Percentiles rank a stretch among this genome's conserved stretches.
Conservation (phyloP, 306 rosid genomes). For the Ochetophila trinervis region DNA sequence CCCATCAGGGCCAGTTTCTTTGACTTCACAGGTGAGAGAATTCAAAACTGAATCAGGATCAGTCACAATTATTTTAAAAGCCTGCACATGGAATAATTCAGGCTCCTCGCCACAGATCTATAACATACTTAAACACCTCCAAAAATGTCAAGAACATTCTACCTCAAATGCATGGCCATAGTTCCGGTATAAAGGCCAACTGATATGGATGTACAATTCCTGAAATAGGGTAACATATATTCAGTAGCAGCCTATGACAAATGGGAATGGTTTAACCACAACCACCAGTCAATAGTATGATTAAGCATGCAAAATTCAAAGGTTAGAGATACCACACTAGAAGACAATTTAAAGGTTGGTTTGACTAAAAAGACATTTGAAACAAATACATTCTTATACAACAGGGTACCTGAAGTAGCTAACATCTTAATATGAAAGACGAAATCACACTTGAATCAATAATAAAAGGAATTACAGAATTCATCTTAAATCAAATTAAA, state of each 20-base stretch:
- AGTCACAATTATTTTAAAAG: constrained; percentile 75
- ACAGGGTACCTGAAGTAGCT: too few relatives aligned
- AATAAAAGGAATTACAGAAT: too few relatives aligned
- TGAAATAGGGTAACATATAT: constrained; percentile 32
- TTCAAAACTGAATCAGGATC: constrained; percentile 88
- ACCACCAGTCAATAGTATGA: constrained; percentile 5
- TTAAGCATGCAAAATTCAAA: background rate
- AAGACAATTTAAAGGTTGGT: background rate
- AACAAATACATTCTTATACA: background rate
- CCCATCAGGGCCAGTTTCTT: constrained; percentile 85
- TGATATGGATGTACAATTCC: constrained; percentile 86
- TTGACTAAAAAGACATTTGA: background rate
- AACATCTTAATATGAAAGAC: too few relatives aligned
- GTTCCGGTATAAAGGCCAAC: constrained; percentile 95
- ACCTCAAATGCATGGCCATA: constrained; percentile 99
- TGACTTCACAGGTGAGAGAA: constrained; percentile 75
- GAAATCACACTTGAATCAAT: too few relatives aligned
- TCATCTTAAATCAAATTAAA: too few relatives aligned
- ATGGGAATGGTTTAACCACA: background rate
- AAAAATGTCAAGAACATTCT: background rate
- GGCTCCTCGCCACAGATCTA: constrained; percentile 5
- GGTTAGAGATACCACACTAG: background rate
- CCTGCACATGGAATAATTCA: constrained; percentile 47
- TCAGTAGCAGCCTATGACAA: constrained; percentile 8
- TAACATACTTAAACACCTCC: background rate